phyloP scores from a whole-genome alignment of 768 basidiomycete genomes.

The Rhodotorula toruloides region DNA sequence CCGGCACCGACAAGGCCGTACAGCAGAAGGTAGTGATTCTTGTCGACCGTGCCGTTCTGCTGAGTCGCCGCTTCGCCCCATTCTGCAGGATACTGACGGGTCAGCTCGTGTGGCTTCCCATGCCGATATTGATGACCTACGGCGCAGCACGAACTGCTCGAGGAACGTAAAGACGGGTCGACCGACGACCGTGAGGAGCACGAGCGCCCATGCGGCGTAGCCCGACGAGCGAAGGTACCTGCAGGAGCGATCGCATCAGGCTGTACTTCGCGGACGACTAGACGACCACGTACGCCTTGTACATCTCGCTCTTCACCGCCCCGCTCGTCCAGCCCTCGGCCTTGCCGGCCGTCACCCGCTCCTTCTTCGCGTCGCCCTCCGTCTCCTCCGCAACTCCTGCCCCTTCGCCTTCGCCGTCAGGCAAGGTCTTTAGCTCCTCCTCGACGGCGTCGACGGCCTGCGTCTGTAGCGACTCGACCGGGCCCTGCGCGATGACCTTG shows the following conservation, averaged over 20 bases:
- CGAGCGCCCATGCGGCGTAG: constrained; percentile 13
- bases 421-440: not conserved
- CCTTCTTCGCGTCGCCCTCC: not conserved
- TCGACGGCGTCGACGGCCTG: too few species aligned
- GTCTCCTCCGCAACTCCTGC: not conserved
- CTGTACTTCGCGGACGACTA: too few species aligned
- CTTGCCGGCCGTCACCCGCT: not conserved
- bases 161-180: constrained; percentile 16
- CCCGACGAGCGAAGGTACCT: constrained; percentile 22
- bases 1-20: constrained; percentile 9
- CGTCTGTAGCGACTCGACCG: too few species aligned
- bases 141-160: constrained; percentile 32
- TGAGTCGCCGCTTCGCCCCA: constrained; percentile 9
- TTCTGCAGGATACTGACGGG: not conserved
- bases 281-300: constrained; percentile 3
- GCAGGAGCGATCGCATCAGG: not conserved
- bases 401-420: not conserved
- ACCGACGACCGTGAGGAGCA: constrained; percentile 2
- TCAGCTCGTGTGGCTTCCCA: too few species aligned
- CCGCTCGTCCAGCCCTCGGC: constrained; percentile 25
- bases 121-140: too few species aligned
- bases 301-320: constrained; percentile 21
- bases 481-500: not conserved
- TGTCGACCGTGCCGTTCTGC: not conserved
- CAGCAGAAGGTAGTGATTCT: not conserved